Evolutionary conservation across 306 rosid genomes (phyloP).

Genomic region (Cicer pinnatifidum): DNA sequence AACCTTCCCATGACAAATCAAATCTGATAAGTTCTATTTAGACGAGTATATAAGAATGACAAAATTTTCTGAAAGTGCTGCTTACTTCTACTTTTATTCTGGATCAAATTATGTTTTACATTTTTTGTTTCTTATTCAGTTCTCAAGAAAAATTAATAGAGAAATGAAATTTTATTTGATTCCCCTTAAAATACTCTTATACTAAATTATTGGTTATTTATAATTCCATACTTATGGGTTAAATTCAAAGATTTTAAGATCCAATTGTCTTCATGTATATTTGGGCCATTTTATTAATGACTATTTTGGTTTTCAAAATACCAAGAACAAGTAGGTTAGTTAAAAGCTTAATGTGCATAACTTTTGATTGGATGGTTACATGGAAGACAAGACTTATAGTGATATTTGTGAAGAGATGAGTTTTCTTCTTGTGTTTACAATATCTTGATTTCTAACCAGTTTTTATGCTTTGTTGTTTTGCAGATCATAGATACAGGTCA

Average conservation of each 20-base stretch:
- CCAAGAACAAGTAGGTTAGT: background rate
- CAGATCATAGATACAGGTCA: slow-evolving; percentile 85
- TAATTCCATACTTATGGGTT: background rate
- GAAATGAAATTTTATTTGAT: background rate
- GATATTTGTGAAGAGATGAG: slow-evolving; percentile 29
- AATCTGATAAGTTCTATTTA: too few relatives aligned
- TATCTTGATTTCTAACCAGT: slow-evolving; percentile 23
- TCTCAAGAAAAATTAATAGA: background rate
- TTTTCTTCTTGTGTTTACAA: slow-evolving; percentile 15
- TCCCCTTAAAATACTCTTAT: background rate
- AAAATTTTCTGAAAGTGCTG: too few relatives aligned
- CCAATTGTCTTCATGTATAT: background rate
- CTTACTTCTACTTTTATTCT: too few relatives aligned
- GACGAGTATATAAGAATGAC: too few relatives aligned
- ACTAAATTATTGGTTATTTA: background rate
- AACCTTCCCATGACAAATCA: background rate
- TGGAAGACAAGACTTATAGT: background rate
- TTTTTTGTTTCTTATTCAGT: too few relatives aligned
- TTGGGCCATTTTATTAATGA: background rate
- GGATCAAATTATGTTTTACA: too few relatives aligned
- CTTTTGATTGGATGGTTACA: background rate
- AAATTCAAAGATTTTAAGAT: background rate
- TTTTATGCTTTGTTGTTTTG: slow-evolving; percentile 20
- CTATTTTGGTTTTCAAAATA: slow-evolving; percentile 21
- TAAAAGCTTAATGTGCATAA: background rate